Evolutionary conservation across 345 rosid species (phyloP).

Genomic region (Psidium guajava): DNA sequence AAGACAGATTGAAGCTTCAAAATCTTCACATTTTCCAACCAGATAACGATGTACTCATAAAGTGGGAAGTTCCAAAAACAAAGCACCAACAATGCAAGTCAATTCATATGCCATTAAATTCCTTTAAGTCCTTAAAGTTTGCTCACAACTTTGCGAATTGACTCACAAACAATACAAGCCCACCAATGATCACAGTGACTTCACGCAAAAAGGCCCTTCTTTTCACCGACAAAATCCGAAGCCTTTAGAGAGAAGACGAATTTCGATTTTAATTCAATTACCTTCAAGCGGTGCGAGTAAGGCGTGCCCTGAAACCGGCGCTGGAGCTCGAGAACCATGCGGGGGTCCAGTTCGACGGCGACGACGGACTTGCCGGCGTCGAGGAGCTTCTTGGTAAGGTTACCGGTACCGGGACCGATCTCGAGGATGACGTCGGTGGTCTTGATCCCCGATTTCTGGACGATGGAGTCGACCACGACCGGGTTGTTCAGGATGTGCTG

Average conservation of each 20-base stretch:
- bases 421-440: constrained; percentile 76
- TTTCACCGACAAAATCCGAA: background rate
- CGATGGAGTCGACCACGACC: constrained; percentile 64
- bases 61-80: no score
- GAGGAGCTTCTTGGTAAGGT: constrained; percentile 85
- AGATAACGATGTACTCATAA: background rate
- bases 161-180: no score
- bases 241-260: background rate
- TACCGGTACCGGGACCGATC: constrained; percentile 92
- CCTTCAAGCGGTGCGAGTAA: constrained; percentile 45
- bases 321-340: constrained; percentile 89
- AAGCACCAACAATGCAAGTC: background rate
- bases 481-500: constrained; percentile 91
- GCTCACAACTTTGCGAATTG: background rate
- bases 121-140: fast-evolving
- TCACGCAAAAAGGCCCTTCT: background rate
- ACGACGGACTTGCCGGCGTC: constrained; percentile 75
- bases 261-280: background rate
- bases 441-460: constrained; percentile 79
- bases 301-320: constrained; percentile 91
- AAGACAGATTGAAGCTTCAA: background rate
- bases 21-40: background rate
- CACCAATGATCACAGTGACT: background rate
- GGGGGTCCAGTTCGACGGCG: constrained; percentile 83
- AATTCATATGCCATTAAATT: background rate